These are phyloP conservation scores for Colletotrichum sp. DNA, from an alignment of 2,329 filamentous ascomycete genomes.

Conservation along the genomic window DNA sequence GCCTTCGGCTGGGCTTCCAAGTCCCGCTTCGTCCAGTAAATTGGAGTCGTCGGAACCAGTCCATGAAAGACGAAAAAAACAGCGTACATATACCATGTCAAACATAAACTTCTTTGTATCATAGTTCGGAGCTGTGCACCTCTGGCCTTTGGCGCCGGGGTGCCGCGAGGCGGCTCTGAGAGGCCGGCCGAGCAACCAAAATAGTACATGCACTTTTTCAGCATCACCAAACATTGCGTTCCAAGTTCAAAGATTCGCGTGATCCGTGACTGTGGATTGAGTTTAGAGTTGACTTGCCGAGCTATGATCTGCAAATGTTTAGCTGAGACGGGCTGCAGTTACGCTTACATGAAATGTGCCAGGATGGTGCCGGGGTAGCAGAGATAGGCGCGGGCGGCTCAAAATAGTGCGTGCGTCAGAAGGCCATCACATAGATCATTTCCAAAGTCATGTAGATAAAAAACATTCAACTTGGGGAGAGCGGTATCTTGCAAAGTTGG, in stretches of 20 bases:
- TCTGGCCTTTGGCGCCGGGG: neutral
- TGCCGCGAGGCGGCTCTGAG: neutral
- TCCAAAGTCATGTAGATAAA: neutral
- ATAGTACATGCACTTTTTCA: neutral
- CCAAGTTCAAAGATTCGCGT: neutral
- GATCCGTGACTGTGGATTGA: neutral
- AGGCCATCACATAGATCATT: neutral
- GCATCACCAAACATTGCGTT: neutral
- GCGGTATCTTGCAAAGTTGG: neutral
- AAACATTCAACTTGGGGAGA: neutral
- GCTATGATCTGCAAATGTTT: neutral
- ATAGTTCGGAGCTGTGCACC: neutral
- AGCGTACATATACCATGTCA: neutral
- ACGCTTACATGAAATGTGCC: neutral
- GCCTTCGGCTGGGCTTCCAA: slow-evolving; percentile 15
- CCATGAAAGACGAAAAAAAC: neutral
- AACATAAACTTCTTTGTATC: neutral
- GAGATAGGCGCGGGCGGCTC: neutral
- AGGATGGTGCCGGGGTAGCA: neutral
- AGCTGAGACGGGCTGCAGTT: neutral
- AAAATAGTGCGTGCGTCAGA: neutral
- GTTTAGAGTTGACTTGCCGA: neutral
- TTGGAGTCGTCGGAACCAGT: neutral
- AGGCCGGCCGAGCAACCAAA: neutral
- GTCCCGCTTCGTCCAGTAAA: slow-evolving; percentile 10